A percentile compares a stretch with the other conserved stretches of the same genome.
Conservation (phyloP, 2,329 filamentous ascomycete species). For the Nannizziopsis arthrosporioides region DNA sequence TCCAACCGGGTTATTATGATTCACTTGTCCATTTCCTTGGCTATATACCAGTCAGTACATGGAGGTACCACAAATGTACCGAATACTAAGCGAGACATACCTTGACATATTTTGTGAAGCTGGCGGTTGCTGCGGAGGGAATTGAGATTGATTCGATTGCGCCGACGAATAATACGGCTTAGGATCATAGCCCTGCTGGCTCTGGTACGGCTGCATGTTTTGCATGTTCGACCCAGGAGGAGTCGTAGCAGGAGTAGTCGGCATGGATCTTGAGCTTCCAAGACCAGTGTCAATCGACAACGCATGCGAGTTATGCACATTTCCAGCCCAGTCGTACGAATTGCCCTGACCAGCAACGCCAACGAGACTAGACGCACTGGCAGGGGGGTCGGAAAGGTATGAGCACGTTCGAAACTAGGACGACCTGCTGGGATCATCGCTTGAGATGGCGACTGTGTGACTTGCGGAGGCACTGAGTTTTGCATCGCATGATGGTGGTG, state of each 20-base stretch:
- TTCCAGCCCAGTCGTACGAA: conserved; percentile 65
- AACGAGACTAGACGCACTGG: conserved; percentile 80
- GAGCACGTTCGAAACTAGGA: conserved; percentile 68
- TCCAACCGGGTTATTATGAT: conserved; percentile 48
- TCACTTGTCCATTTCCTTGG: conserved; percentile 45
- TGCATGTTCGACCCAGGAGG: conserved; percentile 68
- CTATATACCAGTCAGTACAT: conserved; percentile 54
- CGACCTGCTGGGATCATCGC: conserved; percentile 50
- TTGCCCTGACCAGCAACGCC: conserved; percentile 60
- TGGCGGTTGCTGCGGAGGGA: conserved; percentile 50
- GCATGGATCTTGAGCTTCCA: conserved; percentile 72
- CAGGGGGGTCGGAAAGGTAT: conserved; percentile 92
- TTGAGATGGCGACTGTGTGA: conserved; percentile 53
- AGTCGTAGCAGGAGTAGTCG: conserved; percentile 80
- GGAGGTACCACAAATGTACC: conserved; percentile 17
- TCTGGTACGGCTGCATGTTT: conserved; percentile 65
- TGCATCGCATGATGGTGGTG: conserved; percentile 49
- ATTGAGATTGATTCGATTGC: conserved; percentile 55
- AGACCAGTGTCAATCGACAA: conserved; percentile 72
- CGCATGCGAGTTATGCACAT: conserved; percentile 52
- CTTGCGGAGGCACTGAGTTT: conserved; percentile 45
- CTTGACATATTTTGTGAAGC: conserved; percentile 56
- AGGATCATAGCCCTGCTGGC: conserved; percentile 63
- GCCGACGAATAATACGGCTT: conserved; percentile 67
- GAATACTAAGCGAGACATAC: conserved; percentile 36